phyloP scores from a whole-genome alignment of 805 yeast species.

The Wilhelminamyces savonicus region DNA sequence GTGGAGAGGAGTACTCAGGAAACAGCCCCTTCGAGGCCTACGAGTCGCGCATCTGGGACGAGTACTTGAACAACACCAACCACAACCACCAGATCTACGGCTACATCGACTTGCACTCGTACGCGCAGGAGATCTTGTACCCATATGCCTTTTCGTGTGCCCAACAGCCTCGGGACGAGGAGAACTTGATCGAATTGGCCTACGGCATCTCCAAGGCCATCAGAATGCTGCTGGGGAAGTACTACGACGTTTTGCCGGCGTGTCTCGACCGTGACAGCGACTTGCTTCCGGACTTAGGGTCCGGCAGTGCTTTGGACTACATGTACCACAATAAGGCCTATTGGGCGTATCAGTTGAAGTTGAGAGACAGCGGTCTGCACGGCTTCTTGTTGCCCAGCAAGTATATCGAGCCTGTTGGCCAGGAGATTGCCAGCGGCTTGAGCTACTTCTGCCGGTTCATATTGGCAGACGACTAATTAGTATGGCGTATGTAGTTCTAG shows the following conservation, averaged over 20 bases:
- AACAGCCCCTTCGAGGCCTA: constrained; percentile 56
- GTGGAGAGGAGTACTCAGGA: constrained; percentile 82
- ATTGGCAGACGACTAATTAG: constrained; percentile 18
- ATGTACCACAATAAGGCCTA: constrained; percentile 78
- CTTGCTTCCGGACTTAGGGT: constrained; percentile 64
- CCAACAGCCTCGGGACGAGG: constrained; percentile 69
- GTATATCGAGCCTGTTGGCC: constrained; percentile 70
- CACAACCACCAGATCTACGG: constrained; percentile 61
- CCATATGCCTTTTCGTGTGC: constrained; percentile 81
- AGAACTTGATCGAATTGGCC: constrained; percentile 73
- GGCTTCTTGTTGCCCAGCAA: constrained; percentile 75
- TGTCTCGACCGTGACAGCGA: constrained; percentile 76
- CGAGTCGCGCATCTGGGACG: constrained; percentile 35
- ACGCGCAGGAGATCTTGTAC: constrained; percentile 74
- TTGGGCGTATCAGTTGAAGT: constrained; percentile 80
- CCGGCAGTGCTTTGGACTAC: constrained; percentile 76
- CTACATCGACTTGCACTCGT: constrained; percentile 77
- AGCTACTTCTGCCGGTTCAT: constrained; percentile 50
- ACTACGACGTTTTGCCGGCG: constrained; percentile 67
- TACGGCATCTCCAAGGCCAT: constrained; percentile 76
- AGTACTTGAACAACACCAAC: constrained; percentile 36
- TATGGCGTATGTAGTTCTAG: too few relatives aligned
- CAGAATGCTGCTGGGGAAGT: constrained; percentile 54
- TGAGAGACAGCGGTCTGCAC: constrained; percentile 76
- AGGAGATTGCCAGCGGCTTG: constrained; percentile 63